Percentiles rank a stretch among this genome's conserved stretches.
These are phyloP conservation scores for Davidsoniella eucalypti DNA, from an alignment of 2,329 filamentous ascomycete species.

Conservation along the genomic window DNA sequence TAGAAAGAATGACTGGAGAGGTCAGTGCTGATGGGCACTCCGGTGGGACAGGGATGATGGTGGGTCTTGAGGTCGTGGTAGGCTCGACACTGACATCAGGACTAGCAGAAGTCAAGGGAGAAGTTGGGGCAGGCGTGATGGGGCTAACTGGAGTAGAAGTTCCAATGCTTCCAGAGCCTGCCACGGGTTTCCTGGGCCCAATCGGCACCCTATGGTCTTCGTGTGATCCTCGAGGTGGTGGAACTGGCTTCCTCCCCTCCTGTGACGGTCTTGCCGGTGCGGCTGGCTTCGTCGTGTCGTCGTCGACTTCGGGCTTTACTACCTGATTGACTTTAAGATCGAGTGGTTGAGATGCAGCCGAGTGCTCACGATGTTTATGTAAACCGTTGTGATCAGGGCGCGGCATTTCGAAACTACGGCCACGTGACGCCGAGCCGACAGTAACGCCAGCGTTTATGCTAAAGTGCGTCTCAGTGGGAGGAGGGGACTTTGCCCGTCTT, in stretches of 20 bases:
- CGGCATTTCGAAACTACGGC: conserved; percentile 19
- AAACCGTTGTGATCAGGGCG: conserved; percentile 30
- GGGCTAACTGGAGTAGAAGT: conserved; percentile 10
- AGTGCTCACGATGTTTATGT: conserved; percentile 27
- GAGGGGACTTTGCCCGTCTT: conserved; percentile 39
- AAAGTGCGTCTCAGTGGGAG: conserved; percentile 16
- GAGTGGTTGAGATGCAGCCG: neutral
- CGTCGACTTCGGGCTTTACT: conserved; percentile 3
- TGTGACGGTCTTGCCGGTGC: conserved; percentile 1
- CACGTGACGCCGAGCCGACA: conserved; percentile 18
- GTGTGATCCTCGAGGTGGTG: conserved; percentile 5
- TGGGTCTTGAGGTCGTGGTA: too few species aligned
- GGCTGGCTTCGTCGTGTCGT: conserved; percentile 2
- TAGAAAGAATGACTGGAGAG: neutral
- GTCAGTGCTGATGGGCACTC: neutral
- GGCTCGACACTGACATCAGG: neutral
- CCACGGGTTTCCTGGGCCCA: conserved; percentile 2
- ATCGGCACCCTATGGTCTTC: conserved; percentile 9
- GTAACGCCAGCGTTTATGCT: conserved; percentile 14
- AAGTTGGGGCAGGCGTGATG: neutral
- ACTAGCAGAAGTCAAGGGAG: conserved; percentile 1
- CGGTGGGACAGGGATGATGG: too few species aligned
- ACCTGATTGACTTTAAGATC: neutral
- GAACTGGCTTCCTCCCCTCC: neutral
- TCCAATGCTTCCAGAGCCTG: neutral